Base-by-base conservation (phyloP, 1,284 basidiomycete genomes). In the Thecaphora thlaspeos region DNA sequence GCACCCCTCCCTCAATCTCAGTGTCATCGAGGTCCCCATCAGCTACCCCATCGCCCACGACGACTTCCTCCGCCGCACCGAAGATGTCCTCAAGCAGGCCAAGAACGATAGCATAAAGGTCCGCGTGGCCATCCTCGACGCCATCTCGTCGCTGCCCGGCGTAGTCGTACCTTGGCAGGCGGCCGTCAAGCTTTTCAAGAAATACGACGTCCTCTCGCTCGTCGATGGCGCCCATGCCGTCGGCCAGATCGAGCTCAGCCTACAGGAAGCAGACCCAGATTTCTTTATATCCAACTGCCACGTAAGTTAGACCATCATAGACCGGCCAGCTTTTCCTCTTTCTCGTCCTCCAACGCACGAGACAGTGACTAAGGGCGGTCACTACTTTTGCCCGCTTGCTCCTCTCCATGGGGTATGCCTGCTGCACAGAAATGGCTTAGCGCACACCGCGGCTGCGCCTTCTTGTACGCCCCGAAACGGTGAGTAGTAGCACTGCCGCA, bases 181-280 rank as follows among this genome's bases (percentile, higher is more conserved):
- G 57, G 81, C 93, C 72, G 65, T 66, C 32, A n/a, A 39, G 5
- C 44, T 77, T 4, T 68, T 73, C 36, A 63, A 61, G 21, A 30
- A 67, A 18, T 46, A 76, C 37, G 32, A 42, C 2, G 64, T 79
- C 37, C 59, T 78, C 11, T 62, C 63, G 23, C 51, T 73, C 18
- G 61, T 95, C 15, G 91, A 95, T 68, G 91, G 82, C 0, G 91
- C 91, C 0, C 91, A 94, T 75, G 85, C 86, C 3, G 85, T 92
- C 42, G 90, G 90, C 0, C 78, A 79, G 47, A 62, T 71, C 18
- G 59, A 64, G 1, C 44, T 79, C 8, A 61, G 83, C 43, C 49
- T 79, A 1, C 28, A 48, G 3, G 30, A 43, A 4, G 44, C 58
- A 2, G 58, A 75, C 24, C 78, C 78, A 0, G 78, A 79, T 45